Evolutionary conservation across 2,329 filamentous ascomycete species (phyloP).

Genomic region (Phaeosphaeria sp.): DNA sequence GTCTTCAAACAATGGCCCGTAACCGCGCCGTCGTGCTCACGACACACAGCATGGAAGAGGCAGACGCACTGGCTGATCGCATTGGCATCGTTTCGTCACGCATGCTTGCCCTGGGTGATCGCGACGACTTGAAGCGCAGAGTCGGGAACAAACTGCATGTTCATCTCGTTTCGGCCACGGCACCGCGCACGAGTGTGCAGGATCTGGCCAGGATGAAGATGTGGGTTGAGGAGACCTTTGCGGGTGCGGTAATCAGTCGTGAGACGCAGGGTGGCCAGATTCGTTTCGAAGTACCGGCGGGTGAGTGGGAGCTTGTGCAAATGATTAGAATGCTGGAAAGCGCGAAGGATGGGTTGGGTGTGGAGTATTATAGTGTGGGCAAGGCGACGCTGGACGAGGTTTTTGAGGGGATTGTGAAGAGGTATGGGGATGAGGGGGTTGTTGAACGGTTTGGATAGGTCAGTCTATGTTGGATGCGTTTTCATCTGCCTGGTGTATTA

Average conservation of each 20-base stretch:
- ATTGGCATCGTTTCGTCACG: slow-evolving; percentile 81
- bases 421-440: slow-evolving; percentile 16
- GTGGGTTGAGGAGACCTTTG: slow-evolving; percentile 69
- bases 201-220: slow-evolving; percentile 68
- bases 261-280: slow-evolving; percentile 76
- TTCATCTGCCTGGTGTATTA: not conserved
- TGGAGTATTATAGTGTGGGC: slow-evolving; percentile 84
- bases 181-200: slow-evolving; percentile 71
- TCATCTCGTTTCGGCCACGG: slow-evolving; percentile 75
- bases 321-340: slow-evolving; percentile 75
- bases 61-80: slow-evolving; percentile 83
- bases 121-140: slow-evolving; percentile 71
- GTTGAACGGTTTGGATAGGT: slow-evolving; percentile 5
- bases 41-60: slow-evolving; percentile 91
- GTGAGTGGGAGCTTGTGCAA: slow-evolving; percentile 61
- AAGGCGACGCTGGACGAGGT: slow-evolving; percentile 88
- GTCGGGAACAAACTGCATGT: slow-evolving; percentile 80
- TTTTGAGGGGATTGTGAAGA: slow-evolving; percentile 76
- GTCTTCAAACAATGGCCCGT: slow-evolving; percentile 80
- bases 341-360: slow-evolving; percentile 68
- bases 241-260: slow-evolving; percentile 63
- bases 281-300: slow-evolving; percentile 73
- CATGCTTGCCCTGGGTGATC: slow-evolving; percentile 85
- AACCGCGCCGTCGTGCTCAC: slow-evolving; percentile 81
- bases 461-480: not conserved